Conservation (phyloP, 257 asterid genomes). For the Oldenlandia corymbosa region DNA sequence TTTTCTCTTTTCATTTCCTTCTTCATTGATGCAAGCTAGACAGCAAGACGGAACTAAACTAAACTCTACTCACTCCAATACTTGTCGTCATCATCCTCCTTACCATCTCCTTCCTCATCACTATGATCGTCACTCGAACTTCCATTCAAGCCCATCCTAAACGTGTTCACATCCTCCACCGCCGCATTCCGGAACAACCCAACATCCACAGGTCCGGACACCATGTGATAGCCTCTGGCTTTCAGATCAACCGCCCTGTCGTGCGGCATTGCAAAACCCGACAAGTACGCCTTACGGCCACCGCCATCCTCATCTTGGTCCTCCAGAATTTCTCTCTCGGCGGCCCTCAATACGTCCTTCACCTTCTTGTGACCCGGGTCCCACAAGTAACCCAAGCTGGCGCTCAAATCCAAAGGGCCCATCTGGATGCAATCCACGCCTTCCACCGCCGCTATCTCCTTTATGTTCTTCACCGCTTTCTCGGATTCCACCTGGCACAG, state of each 20-base stretch:
- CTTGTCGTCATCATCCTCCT: constrained; percentile 41
- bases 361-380: constrained; percentile 87
- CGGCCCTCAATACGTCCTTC: constrained; percentile 46
- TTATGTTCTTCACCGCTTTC: constrained; percentile 53
- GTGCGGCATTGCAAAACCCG: constrained; percentile 79
- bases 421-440: constrained; percentile 78
- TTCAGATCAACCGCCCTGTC: constrained; percentile 47
- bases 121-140: constrained; percentile 8
- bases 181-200: constrained; percentile 61
- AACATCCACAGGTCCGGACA: constrained; percentile 60
- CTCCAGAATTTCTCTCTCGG: constrained; percentile 61
- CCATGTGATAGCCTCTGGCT: constrained; percentile 74
- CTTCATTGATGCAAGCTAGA: too few species aligned
- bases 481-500: constrained; percentile 78
- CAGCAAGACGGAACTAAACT: too few species aligned
- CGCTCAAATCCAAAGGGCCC: constrained; percentile 93
- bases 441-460: constrained; percentile 61
- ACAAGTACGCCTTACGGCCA: constrained; percentile 42
- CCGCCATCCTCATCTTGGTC: too few species aligned
- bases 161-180: constrained; percentile 61
- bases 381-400: constrained; percentile 80
- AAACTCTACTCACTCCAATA: constrained; percentile 83
- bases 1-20: too few species aligned
- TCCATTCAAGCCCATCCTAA: constrained; percentile 33
- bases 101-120: constrained; percentile 18